A percentile compares a stretch with the other conserved stretches of the same genome.
These are phyloP conservation scores for Plectosphaerella cucumerina DNA, from an alignment of 2,329 filamentous ascomycete genomes.

Conservation along the genomic window DNA sequence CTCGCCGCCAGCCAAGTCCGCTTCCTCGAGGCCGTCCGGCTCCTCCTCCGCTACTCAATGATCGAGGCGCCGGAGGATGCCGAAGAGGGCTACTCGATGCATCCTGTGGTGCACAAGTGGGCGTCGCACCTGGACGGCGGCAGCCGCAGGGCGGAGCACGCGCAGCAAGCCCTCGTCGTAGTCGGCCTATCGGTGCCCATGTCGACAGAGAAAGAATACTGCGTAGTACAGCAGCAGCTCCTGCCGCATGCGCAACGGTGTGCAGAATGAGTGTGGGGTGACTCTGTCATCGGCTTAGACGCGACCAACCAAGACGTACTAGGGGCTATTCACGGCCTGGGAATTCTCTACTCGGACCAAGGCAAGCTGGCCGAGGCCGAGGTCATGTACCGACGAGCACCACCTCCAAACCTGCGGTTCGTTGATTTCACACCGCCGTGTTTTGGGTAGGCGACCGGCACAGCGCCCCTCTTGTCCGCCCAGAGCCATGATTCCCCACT, in stretches of 20 bases:
- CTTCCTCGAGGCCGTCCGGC: slow-evolving; percentile 6
- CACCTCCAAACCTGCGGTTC: no score
- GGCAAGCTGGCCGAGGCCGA: slow-evolving; percentile 57
- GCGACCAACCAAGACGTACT: not conserved
- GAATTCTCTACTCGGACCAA: slow-evolving; percentile 24
- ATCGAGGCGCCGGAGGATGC: slow-evolving; percentile 12
- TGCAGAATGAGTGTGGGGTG: not conserved
- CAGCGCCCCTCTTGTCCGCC: no score
- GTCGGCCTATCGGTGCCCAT: not conserved
- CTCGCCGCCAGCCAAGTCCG: slow-evolving; percentile 10
- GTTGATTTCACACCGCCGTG: no score
- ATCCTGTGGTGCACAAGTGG: slow-evolving; percentile 19
- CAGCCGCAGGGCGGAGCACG: not conserved
- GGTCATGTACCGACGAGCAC: slow-evolving; percentile 42
- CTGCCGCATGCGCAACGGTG: not conserved
- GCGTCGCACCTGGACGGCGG: slow-evolving; percentile 7
- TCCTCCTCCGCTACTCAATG: slow-evolving; percentile 16
- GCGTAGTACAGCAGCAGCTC: not conserved
- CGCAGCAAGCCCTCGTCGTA: not conserved
- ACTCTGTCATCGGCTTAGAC: not conserved
- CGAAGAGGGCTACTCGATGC: slow-evolving; percentile 13
- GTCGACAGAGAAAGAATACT: not conserved
- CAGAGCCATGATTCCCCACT: no score
- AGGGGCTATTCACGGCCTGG: not conserved
- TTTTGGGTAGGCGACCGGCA: no score